Conservation (phyloP, 768 basidiomycete genomes). For the Amanita thiersii region DNA sequence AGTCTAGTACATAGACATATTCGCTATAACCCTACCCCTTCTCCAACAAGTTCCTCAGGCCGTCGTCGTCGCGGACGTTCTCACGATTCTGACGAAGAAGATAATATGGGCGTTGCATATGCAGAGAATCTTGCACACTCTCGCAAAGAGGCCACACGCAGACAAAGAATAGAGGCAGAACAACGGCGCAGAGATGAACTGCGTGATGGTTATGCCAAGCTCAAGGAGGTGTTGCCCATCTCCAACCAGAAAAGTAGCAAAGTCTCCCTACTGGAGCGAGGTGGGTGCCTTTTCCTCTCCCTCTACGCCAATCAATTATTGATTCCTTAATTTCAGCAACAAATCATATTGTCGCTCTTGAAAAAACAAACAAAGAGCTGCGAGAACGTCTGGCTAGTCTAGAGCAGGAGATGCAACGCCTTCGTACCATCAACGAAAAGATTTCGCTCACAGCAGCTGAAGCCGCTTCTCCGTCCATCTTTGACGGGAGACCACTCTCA, state of each 20-base stretch:
- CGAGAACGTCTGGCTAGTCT: conserved; percentile 57
- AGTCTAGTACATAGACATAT: conserved; percentile 68
- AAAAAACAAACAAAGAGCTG: conserved; percentile 65
- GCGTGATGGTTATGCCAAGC: conserved; percentile 80
- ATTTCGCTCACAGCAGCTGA: conserved; percentile 59
- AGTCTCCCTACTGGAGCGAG: conserved; percentile 81
- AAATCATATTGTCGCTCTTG: conserved; percentile 67
- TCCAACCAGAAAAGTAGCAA: conserved; percentile 91
- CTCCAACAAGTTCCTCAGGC: conserved; percentile 67
- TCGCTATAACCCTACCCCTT: conserved; percentile 78
- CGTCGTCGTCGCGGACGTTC: conserved; percentile 64
- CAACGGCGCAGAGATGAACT: conserved; percentile 84
- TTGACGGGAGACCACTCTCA: conserved; percentile 49
- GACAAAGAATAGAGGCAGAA: conserved; percentile 85
- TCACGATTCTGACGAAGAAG: conserved; percentile 73
- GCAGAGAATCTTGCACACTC: conserved; percentile 68
- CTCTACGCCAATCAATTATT: conserved; percentile 9
- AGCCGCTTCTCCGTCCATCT: conserved; percentile 48
- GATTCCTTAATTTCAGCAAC: conserved; percentile 46
- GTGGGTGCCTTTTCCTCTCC: conserved; percentile 31
- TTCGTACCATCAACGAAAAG: conserved; percentile 76
- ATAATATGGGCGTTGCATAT: conserved; percentile 58
- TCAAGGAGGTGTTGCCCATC: conserved; percentile 81
- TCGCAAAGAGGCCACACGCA: conserved; percentile 76
- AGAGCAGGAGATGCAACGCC: conserved; percentile 62